These are phyloP conservation scores for Ballota nigra DNA, from an alignment of 257 asterid genomes.

Conservation along the genomic window DNA sequence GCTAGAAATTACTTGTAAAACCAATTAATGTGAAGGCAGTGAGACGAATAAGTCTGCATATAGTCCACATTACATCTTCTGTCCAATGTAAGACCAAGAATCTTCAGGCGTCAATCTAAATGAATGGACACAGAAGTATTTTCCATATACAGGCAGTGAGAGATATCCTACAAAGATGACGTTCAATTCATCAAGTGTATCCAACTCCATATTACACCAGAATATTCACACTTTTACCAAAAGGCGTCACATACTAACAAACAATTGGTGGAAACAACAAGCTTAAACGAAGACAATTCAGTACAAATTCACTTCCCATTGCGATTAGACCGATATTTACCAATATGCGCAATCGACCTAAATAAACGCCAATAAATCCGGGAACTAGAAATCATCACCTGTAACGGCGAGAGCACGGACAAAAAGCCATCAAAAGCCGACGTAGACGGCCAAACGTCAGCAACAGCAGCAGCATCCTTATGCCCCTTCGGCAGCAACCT, in stretches of 20 bases:
- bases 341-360: too few species aligned
- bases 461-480: constrained; percentile 92
- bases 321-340: background rate
- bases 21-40: background rate
- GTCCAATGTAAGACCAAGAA: background rate
- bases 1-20: background rate
- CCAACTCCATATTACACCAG: constrained; percentile 3
- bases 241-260: background rate
- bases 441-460: constrained; percentile 98
- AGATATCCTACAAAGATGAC: background rate
- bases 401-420: constrained; percentile 85
- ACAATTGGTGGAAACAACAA: background rate
- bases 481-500: constrained; percentile 92
- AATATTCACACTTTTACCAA: background rate
- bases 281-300: background rate
- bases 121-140: background rate
- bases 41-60: constrained; percentile 1
- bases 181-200: too few species aligned
- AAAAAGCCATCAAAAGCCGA: constrained; percentile 89
- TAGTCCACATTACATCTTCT: background rate
- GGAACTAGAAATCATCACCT: constrained; percentile 42
- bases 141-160: background rate
- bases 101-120: background rate
- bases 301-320: background rate
- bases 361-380: background rate